A percentile compares a stretch with the other conserved stretches of the same genome.
phyloP scores from a whole-genome alignment of 1,139 yeast species.

The Geotrichum fermentans region DNA sequence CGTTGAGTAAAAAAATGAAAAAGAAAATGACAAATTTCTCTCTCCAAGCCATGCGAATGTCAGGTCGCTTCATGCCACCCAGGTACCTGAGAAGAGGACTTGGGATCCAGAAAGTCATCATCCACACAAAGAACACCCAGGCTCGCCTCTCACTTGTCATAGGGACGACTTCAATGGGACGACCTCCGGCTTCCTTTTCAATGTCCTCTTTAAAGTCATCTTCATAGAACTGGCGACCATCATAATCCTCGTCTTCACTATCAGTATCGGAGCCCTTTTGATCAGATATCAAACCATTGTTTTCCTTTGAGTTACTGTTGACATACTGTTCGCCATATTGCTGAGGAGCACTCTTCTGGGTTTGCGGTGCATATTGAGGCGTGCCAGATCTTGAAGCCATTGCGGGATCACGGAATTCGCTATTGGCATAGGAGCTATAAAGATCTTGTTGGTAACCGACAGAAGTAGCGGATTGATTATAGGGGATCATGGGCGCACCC shows the following conservation, averaged over 20 bases:
- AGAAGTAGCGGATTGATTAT: background rate
- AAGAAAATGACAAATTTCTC: constrained; percentile 40
- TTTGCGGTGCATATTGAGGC: background rate
- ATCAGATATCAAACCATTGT: constrained; percentile 15
- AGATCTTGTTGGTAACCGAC: background rate
- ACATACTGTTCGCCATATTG: constrained; percentile 10
- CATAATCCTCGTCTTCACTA: constrained; percentile 25
- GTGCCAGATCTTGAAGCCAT: background rate
- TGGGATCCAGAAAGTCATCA: constrained; percentile 41
- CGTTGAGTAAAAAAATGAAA: constrained; percentile 40
- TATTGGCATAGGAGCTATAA: constrained; percentile 5
- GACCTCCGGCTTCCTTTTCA: constrained; percentile 22
- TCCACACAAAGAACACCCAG: constrained; percentile 40
- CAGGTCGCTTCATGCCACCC: constrained; percentile 37
- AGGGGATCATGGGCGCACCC: constrained; percentile 20
- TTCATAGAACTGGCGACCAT: constrained; percentile 26
- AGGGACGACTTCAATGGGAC: constrained; percentile 29
- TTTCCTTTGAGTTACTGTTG: constrained; percentile 11
- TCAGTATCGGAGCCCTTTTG: constrained; percentile 14
- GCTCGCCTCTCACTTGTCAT: constrained; percentile 34
- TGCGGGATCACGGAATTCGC: constrained; percentile 8
- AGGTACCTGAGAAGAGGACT: constrained; percentile 33
- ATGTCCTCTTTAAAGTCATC: constrained; percentile 29
- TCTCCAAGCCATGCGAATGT: constrained; percentile 43
- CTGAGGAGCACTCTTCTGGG: background rate